Evolutionary conservation across 805 yeast genomes (phyloP).

Genomic region (Hanseniaspora lachancei): DNA sequence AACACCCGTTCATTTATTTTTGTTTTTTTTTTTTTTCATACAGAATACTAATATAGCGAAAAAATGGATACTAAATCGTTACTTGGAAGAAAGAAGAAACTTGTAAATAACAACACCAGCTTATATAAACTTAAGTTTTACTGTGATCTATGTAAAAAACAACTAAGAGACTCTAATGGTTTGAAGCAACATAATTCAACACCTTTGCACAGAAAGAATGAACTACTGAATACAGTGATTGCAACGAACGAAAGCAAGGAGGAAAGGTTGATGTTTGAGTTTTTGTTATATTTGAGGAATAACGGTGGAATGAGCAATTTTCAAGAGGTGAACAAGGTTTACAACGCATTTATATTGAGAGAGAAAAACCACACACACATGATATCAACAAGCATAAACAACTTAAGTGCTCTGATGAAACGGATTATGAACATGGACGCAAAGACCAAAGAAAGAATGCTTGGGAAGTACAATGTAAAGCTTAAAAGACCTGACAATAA

Average conservation of each 20-base stretch:
- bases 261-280: slow-evolving; percentile 45
- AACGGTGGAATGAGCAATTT: slow-evolving; percentile 34
- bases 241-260: slow-evolving; percentile 44
- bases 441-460: background rate
- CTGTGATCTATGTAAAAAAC: slow-evolving; percentile 85
- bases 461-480: background rate
- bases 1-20: no score
- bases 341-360: slow-evolving; percentile 67
- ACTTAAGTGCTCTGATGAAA: slow-evolving; percentile 27
- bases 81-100: slow-evolving; percentile 57
- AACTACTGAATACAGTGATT: background rate
- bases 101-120: slow-evolving; percentile 69
- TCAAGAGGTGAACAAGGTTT: slow-evolving; percentile 70
- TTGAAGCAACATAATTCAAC: slow-evolving; percentile 78
- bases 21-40: no score
- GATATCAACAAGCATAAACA: slow-evolving; percentile 74
- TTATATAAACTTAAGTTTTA: slow-evolving; percentile 75
- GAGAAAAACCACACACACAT: slow-evolving; percentile 78
- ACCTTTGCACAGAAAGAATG: slow-evolving; percentile 55
- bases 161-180: slow-evolving; percentile 93
- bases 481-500: slow-evolving; percentile 13
- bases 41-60: no score
- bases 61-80: slow-evolving; percentile 28
- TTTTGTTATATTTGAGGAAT: slow-evolving; percentile 46
- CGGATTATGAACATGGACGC: background rate